Percentiles rank a stretch among this genome's conserved stretches.
Conservation (phyloP, 768 basidiomycete genomes). For the Boletus huronensis region DNA sequence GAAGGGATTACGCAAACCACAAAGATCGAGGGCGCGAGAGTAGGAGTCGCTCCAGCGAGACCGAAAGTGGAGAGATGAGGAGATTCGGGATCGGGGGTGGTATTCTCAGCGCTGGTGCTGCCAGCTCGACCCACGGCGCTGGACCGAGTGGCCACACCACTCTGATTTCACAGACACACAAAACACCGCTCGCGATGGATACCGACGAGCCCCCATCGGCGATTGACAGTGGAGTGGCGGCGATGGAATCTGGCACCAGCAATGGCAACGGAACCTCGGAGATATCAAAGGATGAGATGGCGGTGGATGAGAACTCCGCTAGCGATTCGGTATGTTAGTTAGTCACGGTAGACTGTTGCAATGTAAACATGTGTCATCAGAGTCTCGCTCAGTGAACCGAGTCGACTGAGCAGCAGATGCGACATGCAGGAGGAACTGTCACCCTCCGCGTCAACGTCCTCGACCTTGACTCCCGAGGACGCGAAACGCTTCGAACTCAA, state of each 20-base stretch:
- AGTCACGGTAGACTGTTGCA: no score
- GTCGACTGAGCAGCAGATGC: background rate
- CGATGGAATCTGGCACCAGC: slow-evolving; percentile 13
- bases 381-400: background rate
- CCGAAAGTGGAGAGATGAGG: slow-evolving; percentile 40
- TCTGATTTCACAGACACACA: slow-evolving; percentile 29
- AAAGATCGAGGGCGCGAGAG: slow-evolving; percentile 47
- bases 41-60: slow-evolving; percentile 39
- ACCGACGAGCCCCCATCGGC: slow-evolving; percentile 28
- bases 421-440: slow-evolving; percentile 8
- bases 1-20: slow-evolving; percentile 64
- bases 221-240: slow-evolving; percentile 16
- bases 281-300: slow-evolving; percentile 26
- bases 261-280: slow-evolving; percentile 15
- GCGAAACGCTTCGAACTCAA: slow-evolving; percentile 73
- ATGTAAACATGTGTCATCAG: slow-evolving; percentile 22
- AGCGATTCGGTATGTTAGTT: background rate
- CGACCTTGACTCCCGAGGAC: slow-evolving; percentile 61
- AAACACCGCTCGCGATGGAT: slow-evolving; percentile 32
- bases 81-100: slow-evolving; percentile 69
- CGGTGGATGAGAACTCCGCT: slow-evolving; percentile 19
- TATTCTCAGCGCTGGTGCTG: slow-evolving; percentile 60
- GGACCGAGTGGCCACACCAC: slow-evolving; percentile 72
- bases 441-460: slow-evolving; percentile 7
- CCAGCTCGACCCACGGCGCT: slow-evolving; percentile 61